Evolutionary conservation across 2,329 filamentous ascomycete species (phyloP).

Genomic region (Claviceps sp.): DNA sequence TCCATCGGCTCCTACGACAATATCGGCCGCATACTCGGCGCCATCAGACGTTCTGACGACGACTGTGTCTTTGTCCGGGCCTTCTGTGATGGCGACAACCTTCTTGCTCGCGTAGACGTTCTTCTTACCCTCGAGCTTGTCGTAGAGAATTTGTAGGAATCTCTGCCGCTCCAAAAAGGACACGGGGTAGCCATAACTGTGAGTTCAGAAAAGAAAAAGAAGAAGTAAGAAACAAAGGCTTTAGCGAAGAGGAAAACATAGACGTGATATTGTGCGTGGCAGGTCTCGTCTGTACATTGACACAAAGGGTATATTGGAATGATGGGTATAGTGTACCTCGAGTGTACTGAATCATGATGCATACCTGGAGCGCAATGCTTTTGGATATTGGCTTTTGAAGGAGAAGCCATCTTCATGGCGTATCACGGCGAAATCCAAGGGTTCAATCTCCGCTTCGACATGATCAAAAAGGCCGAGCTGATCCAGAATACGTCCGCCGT

Average conservation of each 20-base stretch:
- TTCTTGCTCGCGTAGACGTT: constrained; percentile 9
- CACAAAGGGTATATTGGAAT: too few relatives aligned
- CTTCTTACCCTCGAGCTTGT: constrained; percentile 17
- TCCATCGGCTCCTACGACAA: constrained; percentile 30
- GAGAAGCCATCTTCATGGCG: constrained; percentile 5
- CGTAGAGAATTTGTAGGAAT: constrained; percentile 20
- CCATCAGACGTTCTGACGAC: constrained; percentile 22
- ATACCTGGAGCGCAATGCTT: constrained; percentile 4
- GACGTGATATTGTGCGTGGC: neutral
- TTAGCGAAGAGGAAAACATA: neutral
- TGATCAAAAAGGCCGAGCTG: constrained; percentile 26
- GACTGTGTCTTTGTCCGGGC: neutral
- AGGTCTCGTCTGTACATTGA: too few relatives aligned
- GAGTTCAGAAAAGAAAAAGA: too few relatives aligned
- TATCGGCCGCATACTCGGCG: constrained; percentile 18
- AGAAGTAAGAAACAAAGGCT: neutral
- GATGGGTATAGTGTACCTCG: too few relatives aligned
- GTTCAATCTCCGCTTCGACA: constrained; percentile 6
- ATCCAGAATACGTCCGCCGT: constrained; percentile 32
- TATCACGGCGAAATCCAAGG: constrained; percentile 5
- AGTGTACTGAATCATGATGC: neutral
- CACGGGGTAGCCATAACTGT: constrained; percentile 16
- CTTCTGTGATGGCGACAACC: constrained; percentile 7
- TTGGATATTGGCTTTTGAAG: constrained; percentile 7
- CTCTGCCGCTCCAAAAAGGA: constrained; percentile 23